Conservation (phyloP, 2,329 filamentous ascomycete species). For the Sporothrix luriei region DNA sequence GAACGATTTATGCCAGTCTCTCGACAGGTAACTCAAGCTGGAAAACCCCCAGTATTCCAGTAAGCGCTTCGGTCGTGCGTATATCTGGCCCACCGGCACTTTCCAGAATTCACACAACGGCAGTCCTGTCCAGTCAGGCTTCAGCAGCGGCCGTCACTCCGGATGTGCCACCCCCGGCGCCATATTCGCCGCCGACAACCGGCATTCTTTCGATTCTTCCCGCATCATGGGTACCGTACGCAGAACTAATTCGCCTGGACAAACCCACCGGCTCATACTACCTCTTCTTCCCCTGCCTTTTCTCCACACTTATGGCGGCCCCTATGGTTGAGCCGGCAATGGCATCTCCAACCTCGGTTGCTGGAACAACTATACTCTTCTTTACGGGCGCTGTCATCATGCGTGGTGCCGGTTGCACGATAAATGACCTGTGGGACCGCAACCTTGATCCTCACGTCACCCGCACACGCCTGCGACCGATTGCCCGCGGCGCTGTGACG, state of each 20-base stretch:
- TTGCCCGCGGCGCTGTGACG: slow-evolving; percentile 76
- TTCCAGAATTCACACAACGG: slow-evolving; percentile 25
- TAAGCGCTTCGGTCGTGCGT: slow-evolving; percentile 12
- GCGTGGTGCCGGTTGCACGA: slow-evolving; percentile 83
- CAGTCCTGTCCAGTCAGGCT: neutral
- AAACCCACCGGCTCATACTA: slow-evolving; percentile 83
- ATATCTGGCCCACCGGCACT: slow-evolving; percentile 17
- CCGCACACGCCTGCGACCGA: slow-evolving; percentile 75
- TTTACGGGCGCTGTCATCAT: slow-evolving; percentile 77
- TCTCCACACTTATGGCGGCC: slow-evolving; percentile 79
- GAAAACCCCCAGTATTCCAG: neutral
- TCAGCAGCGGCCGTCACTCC: neutral
- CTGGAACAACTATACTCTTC: slow-evolving; percentile 70
- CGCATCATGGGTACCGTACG: slow-evolving; percentile 72
- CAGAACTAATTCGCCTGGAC: slow-evolving; percentile 77
- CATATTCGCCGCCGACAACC: slow-evolving; percentile 68
- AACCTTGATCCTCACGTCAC: slow-evolving; percentile 80
- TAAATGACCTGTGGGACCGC: slow-evolving; percentile 89
- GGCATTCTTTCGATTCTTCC: slow-evolving; percentile 73
- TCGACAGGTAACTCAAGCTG: slow-evolving; percentile 3
- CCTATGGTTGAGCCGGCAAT: slow-evolving; percentile 63
- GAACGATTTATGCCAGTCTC: slow-evolving; percentile 10
- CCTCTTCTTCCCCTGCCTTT: slow-evolving; percentile 82
- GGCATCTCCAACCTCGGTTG: slow-evolving; percentile 60
- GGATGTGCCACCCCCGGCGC: slow-evolving; percentile 34